These are phyloP conservation scores for Elsinoe arachidis DNA, from an alignment of 2,329 filamentous ascomycete species.

Conservation along the genomic window DNA sequence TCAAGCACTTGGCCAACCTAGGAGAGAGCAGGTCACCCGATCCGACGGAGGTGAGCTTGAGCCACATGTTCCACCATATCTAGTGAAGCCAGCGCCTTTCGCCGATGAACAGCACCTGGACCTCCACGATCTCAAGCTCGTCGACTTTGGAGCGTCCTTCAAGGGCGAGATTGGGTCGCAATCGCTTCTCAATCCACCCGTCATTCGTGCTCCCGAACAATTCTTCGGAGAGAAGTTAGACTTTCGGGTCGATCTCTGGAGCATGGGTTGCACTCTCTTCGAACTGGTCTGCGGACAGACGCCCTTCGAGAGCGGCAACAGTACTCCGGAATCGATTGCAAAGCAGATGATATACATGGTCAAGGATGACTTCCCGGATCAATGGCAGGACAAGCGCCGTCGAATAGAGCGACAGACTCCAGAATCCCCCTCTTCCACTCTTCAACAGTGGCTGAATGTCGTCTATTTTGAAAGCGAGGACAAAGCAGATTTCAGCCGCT, in stretches of 20 bases:
- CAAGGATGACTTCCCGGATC: conserved; percentile 25
- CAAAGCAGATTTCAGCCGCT: background rate
- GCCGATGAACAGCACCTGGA: conserved; percentile 5
- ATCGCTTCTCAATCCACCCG: conserved; percentile 29
- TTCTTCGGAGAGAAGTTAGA: conserved; percentile 31
- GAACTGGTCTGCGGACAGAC: conserved; percentile 33
- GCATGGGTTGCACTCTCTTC: conserved; percentile 32
- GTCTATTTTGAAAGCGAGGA: conserved; percentile 29
- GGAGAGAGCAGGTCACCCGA: conserved; percentile 18
- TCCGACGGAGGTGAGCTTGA: conserved; percentile 19
- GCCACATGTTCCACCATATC: conserved; percentile 18
- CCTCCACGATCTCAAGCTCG: conserved; percentile 23
- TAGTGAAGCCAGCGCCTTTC: conserved; percentile 19
- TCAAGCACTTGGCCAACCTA: conserved; percentile 18
- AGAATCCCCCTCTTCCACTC: conserved; percentile 16
- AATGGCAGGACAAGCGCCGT: conserved; percentile 23
- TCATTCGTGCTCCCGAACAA: conserved; percentile 31
- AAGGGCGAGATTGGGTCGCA: conserved; percentile 18
- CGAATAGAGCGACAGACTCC: conserved; percentile 4
- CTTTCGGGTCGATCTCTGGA: conserved; percentile 33
- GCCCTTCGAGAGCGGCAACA: conserved; percentile 31
- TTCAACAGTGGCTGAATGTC: conserved; percentile 33
- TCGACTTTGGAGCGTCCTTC: conserved; percentile 35
- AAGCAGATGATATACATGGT: conserved; percentile 31
- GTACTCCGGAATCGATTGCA: conserved; percentile 27